Evolutionary conservation across 2,329 filamentous ascomycete species (phyloP).

Genomic region (Aspergillus sp.): DNA sequence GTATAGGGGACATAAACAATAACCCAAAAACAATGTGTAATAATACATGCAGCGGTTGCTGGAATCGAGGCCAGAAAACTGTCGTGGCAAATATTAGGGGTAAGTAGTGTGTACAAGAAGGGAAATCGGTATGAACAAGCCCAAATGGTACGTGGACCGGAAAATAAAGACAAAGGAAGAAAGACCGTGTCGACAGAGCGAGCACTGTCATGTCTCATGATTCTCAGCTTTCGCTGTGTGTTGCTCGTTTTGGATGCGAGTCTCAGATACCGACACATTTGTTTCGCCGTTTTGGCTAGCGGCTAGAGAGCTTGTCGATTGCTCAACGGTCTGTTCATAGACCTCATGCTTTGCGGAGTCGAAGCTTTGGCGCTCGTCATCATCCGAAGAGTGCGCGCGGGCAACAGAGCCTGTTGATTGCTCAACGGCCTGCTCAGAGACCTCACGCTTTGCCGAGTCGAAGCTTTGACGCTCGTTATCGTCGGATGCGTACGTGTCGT

Average conservation of each 20-base stretch:
- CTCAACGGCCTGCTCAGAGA: no score
- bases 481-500: not conserved
- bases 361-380: not conserved
- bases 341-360: not conserved
- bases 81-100: no score
- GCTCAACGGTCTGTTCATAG: not conserved
- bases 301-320: not conserved
- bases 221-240: not conserved
- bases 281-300: not conserved
- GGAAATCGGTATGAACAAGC: not conserved
- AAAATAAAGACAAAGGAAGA: not conserved
- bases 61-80: no score
- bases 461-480: no score
- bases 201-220: not conserved
- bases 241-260: no score
- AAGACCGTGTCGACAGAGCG: not conserved
- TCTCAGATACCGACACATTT: no score
- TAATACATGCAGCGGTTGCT: not conserved
- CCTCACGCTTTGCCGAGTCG: no score
- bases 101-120: not conserved
- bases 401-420: no score
- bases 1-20: not conserved
- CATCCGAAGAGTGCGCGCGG: no score
- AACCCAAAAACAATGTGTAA: not conserved
- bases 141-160: not conserved